These are phyloP conservation scores for Coccomyxa sp. DNA, from an alignment of 139 green algal species.

Conservation along the genomic window DNA sequence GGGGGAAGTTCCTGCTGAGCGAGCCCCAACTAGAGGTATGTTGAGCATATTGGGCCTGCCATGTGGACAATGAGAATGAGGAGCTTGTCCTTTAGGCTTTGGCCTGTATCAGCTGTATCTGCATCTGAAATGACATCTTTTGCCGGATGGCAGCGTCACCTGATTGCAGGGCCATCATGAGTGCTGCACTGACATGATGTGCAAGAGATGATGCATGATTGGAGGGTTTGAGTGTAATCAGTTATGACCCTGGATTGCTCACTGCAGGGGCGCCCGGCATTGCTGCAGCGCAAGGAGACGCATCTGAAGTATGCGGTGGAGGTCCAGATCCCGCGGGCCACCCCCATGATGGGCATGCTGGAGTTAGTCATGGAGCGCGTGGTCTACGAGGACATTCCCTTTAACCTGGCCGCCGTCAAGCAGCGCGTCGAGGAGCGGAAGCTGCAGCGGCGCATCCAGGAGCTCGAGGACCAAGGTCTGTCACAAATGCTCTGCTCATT, in stretches of 20 bases:
- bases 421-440: constrained; percentile 30
- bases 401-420: constrained; percentile 54
- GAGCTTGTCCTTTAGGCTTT: too few relatives aligned
- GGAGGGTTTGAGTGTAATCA: too few relatives aligned
- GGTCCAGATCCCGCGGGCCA: constrained; percentile 31
- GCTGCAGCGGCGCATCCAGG: not conserved
- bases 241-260: too few relatives aligned
- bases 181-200: too few relatives aligned
- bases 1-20: constrained; percentile 60
- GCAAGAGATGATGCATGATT: too few relatives aligned
- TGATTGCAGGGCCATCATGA: too few relatives aligned
- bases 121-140: too few relatives aligned
- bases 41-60: too few relatives aligned
- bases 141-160: too few relatives aligned
- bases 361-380: constrained; percentile 54
- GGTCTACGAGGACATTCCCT: constrained; percentile 54
- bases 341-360: constrained; percentile 35
- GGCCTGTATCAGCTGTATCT: too few relatives aligned
- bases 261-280: not conserved
- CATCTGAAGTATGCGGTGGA: constrained; percentile 62
- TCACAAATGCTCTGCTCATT: not conserved
- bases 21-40: constrained; percentile 9
- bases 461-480: constrained; percentile 22
- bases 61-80: too few relatives aligned
- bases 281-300: constrained; percentile 13